Percentiles rank a stretch among this genome's conserved stretches.
Conservation (phyloP, 805 yeast species). For the Starmera pachycereana region DNA sequence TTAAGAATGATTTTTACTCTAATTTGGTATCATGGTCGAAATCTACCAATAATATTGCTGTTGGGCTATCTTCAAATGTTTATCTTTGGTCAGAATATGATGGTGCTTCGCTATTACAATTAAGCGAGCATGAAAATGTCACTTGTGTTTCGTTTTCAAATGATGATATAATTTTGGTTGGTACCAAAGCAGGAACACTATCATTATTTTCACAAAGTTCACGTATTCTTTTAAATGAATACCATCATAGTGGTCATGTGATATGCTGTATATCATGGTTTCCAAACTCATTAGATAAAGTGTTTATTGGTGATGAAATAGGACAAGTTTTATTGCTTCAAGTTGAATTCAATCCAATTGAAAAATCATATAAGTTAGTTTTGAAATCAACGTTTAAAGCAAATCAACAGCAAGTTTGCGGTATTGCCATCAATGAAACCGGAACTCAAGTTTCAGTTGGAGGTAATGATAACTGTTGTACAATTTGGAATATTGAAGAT, state of each 20-base stretch:
- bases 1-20: conserved; percentile 70
- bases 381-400: conserved; percentile 27
- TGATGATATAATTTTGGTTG: conserved; percentile 38
- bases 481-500: conserved; percentile 59
- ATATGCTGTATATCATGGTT: conserved; percentile 57
- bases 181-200: conserved; percentile 48
- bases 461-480: conserved; percentile 72
- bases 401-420: conserved; percentile 53
- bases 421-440: conserved; percentile 49
- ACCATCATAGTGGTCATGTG: conserved; percentile 25
- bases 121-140: conserved; percentile 30
- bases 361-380: conserved; percentile 10
- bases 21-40: conserved; percentile 68
- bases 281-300: conserved; percentile 23
- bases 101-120: conserved; percentile 35
- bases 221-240: conserved; percentile 7
- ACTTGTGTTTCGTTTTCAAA: conserved; percentile 50
- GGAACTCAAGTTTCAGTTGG: conserved; percentile 62
- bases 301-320: conserved; percentile 54
- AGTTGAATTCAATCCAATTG: conserved; percentile 6
- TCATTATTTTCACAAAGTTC: conserved; percentile 30
- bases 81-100: conserved; percentile 52
- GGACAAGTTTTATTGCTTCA: conserved; percentile 46
- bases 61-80: conserved; percentile 51
- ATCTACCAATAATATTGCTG: conserved; percentile 39